These are phyloP conservation scores for Coemansia sp. DNA, from an alignment of 192 early-diverging fungal genomes.

Conservation along the genomic window DNA sequence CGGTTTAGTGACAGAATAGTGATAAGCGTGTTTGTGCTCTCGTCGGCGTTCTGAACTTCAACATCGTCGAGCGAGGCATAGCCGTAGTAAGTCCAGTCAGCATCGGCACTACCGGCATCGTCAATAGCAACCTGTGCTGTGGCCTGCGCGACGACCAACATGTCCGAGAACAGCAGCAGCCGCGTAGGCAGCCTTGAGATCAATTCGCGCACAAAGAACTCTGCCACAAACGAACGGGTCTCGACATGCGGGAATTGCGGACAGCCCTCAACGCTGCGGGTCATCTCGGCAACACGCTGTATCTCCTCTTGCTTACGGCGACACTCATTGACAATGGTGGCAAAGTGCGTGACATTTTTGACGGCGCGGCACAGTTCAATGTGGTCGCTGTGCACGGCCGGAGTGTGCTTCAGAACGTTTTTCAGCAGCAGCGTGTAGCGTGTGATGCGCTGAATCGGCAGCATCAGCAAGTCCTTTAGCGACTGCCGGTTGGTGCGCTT, in stretches of 20 bases:
- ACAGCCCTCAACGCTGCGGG: slow-evolving; percentile 37
- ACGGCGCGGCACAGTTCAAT: slow-evolving; percentile 52
- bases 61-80: slow-evolving; percentile 41
- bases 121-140: slow-evolving; percentile 32
- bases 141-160: slow-evolving; percentile 48
- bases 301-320: slow-evolving; percentile 53
- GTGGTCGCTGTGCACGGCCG: slow-evolving; percentile 49
- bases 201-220: slow-evolving; percentile 47
- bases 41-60: slow-evolving; percentile 52
- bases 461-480: slow-evolving; percentile 52
- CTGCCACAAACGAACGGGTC: slow-evolving; percentile 34
- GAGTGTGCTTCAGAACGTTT: slow-evolving; percentile 51
- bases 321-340: slow-evolving; percentile 52
- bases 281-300: slow-evolving; percentile 32
- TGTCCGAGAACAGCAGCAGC: slow-evolving; percentile 44
- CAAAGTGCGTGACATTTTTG: slow-evolving; percentile 51
- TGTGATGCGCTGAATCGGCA: slow-evolving; percentile 54
- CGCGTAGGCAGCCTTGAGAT: slow-evolving; percentile 49
- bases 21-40: slow-evolving; percentile 46
- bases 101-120: slow-evolving; percentile 19
- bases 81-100: slow-evolving; percentile 51
- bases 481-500: slow-evolving; percentile 55
- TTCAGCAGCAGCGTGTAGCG: slow-evolving; percentile 54
- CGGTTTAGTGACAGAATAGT: slow-evolving; percentile 52
- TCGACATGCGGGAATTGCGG: slow-evolving; percentile 36